Percentiles rank a stretch among this genome's conserved stretches.
Conservation (phyloP, 257 asterid genomes). For the Solanum appendiculatum region DNA sequence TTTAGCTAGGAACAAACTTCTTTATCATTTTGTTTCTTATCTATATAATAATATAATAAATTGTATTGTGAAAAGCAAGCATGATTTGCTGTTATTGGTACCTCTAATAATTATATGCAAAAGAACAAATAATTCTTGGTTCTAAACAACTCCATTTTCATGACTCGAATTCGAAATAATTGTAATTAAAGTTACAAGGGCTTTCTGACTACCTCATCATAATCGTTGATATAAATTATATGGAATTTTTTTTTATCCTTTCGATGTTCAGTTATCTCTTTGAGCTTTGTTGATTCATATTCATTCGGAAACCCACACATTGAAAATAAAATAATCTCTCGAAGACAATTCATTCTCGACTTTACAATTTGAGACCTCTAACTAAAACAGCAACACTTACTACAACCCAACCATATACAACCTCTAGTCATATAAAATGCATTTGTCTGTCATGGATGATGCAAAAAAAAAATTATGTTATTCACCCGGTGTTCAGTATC, state of each 20-base stretch:
- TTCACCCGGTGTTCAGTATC: not conserved
- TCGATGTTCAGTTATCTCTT: fast-evolving
- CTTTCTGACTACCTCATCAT: not conserved
- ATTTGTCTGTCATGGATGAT: not conserved
- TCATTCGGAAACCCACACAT: not conserved
- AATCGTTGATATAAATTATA: not conserved
- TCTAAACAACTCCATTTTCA: not conserved
- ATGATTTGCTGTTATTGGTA: not conserved
- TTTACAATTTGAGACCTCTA: not conserved
- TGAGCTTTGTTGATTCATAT: not conserved
- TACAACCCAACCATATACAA: not conserved
- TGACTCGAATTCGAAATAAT: not conserved
- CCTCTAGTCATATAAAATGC: not conserved
- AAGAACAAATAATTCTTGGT: not conserved
- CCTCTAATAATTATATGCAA: not conserved
- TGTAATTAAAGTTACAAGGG: not conserved
- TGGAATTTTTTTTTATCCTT: not conserved
- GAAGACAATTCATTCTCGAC: no score
- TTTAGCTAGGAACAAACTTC: not conserved
- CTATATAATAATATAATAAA: not conserved
- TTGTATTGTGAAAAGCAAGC: not conserved
- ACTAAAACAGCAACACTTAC: not conserved
- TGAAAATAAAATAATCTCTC: no score
- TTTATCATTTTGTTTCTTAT: not conserved
- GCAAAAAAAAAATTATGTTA: no score